Percentiles rank a stretch among this genome's conserved stretches.
Evolutionary conservation across 352 stramenopile genomes (phyloP).

Genomic region (Phytophthora macrochlamydospora): DNA sequence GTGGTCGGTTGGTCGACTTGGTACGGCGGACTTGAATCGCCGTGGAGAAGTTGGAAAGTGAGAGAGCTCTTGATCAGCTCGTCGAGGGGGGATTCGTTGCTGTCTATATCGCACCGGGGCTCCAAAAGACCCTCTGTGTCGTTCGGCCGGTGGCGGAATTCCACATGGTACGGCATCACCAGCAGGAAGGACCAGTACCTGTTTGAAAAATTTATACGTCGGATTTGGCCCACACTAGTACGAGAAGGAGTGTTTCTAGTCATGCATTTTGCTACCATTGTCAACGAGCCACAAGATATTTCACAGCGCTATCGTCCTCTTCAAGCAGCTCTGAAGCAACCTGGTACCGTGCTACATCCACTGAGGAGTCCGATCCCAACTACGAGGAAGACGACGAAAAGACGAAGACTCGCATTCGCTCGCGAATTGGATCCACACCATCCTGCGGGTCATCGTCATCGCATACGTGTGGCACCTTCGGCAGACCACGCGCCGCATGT

Average conservation of each 20-base stretch:
- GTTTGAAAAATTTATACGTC: conserved; percentile 9
- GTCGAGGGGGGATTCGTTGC: neutral
- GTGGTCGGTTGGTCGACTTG: conserved; percentile 8
- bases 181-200: too few species aligned
- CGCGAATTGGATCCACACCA: conserved; percentile 2
- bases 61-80: conserved; percentile 22
- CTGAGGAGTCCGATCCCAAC: neutral
- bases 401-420: too few species aligned
- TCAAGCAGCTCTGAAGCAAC: conserved; percentile 4
- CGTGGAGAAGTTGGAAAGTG: conserved; percentile 7
- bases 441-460: conserved; percentile 23
- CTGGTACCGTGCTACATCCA: neutral
- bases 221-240: conserved; percentile 16
- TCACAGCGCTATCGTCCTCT: conserved; percentile 3
- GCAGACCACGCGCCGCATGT: conserved; percentile 37
- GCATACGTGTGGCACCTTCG: conserved; percentile 39
- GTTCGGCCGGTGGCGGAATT: neutral
- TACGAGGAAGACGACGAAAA: too few species aligned
- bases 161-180: too few species aligned
- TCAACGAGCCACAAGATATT: too few species aligned
- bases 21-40: neutral
- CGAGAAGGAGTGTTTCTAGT: conserved; percentile 36
- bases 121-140: neutral
- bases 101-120: neutral
- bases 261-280: conserved; percentile 33